Conservation (phyloP, 202 grass and related monocot species). For the Brachypodium distachyon region DNA sequence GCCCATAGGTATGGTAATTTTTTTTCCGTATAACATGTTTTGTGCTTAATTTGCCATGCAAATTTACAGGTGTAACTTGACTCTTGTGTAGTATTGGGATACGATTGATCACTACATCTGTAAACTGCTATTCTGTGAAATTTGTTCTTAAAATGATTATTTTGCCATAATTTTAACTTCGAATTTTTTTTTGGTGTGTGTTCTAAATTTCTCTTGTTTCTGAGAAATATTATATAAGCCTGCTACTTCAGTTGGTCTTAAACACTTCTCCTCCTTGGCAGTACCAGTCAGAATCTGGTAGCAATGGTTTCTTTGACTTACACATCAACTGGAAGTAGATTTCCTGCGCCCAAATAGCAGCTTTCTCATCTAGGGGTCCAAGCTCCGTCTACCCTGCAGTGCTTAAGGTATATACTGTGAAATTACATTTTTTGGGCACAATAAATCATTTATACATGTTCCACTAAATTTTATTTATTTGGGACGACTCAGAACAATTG, state of each 20-base stretch:
- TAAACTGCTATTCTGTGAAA: not conserved
- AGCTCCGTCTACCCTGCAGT: not conserved
- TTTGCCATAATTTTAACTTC: not conserved
- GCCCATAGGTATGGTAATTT: not conserved
- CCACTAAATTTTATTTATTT: not conserved
- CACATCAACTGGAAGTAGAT: not conserved
- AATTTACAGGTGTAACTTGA: slow-evolving; percentile 14
- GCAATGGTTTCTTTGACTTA: not conserved
- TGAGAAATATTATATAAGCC: not conserved
- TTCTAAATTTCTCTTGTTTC: not conserved
- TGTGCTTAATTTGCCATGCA: not conserved
- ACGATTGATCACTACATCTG: not conserved
- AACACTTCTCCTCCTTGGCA: not conserved
- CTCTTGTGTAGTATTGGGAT: not conserved
- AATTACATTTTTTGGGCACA: not conserved
- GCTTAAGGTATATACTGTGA: not conserved
- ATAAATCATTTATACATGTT: not conserved
- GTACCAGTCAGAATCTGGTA: not conserved
- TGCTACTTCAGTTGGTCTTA: not conserved
- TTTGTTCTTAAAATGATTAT: not conserved
- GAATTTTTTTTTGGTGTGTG: not conserved
- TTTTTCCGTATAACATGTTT: not conserved
- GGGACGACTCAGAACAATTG: not conserved
- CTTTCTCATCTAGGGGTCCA: slow-evolving; percentile 28
- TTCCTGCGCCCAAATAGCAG: not conserved